Conservation (phyloP, 176 grass and related monocot species). For the Chrysopogon serrulatus region DNA sequence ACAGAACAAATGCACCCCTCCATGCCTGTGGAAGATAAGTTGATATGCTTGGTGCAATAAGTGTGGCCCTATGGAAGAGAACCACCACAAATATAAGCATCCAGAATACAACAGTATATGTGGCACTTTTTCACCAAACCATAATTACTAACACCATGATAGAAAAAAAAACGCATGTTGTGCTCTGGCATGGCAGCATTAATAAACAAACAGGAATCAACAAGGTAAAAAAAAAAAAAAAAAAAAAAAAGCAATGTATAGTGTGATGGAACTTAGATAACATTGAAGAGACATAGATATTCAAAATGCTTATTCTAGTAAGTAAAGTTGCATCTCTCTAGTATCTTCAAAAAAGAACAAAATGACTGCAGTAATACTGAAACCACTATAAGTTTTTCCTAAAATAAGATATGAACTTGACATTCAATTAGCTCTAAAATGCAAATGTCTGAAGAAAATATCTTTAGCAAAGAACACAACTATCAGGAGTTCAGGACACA, state of each 20-base stretch:
- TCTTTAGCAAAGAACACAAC: not conserved
- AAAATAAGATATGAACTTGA: not conserved
- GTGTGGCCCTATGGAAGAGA: constrained; percentile 44
- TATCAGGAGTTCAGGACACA: not conserved
- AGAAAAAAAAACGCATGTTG: not conserved
- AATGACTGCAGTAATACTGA: not conserved
- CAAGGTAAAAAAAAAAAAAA: not conserved
- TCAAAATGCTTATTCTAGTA: not conserved
- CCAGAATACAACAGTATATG: constrained; percentile 3
- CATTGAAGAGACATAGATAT: constrained; percentile 18
- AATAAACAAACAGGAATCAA: not conserved
- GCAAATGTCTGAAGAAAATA: not conserved
- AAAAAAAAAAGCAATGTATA: not conserved
- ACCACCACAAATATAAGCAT: constrained; percentile 23
- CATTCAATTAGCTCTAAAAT: constrained; percentile 3
- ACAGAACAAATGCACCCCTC: constrained; percentile 80
- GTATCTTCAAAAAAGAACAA: not conserved
- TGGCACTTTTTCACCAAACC: not conserved
- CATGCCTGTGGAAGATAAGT: constrained; percentile 67
- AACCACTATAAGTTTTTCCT: not conserved
- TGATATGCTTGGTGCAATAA: constrained; percentile 66
- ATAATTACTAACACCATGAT: not conserved
- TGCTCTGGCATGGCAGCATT: not conserved
- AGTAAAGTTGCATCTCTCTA: not conserved
- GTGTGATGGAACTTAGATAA: constrained; percentile 6